Base-by-base conservation (phyloP, 805 yeast genomes). In the Candida peoriensis region DNA sequence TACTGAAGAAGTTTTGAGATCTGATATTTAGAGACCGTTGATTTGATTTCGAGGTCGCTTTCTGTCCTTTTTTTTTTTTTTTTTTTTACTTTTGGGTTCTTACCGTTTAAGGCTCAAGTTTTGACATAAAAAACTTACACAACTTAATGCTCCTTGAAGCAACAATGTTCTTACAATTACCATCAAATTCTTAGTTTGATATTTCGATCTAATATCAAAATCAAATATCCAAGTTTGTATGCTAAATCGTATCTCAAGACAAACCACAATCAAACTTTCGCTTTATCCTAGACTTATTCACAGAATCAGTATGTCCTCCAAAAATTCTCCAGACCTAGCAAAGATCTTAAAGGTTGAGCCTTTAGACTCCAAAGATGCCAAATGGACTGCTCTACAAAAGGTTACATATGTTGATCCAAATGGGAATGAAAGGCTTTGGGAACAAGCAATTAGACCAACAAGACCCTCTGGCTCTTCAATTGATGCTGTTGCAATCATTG, bases 401-500 rank as follows among this genome's bases (percentile, higher is more conserved):
- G 66, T 86, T 43, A 70, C 74, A 30, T 87, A 85, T 55, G 40
- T 48, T n/a, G 94, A 83, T 46, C 90, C 95, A 6, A 63, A 64
- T 18, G 95, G 95, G 1, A 64, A 58, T 12, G 57, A 54, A 12
- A 70, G 97, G 26, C 81, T 78, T 33, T 90, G 97, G 97, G 98
- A 90, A 59, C 80, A 78, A 74, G 94, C 95, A 4, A 74, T 73
- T 10, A 61, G 78, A 11, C 36, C 55, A 7, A 52, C 57, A 4
- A 48, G 50, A 44, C 55, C 55, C 6, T 28, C 41, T n/a, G 43
- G 43, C 2, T 52, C 58, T 4, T 75, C 72, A 4, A 68, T 81
- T 18, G 98, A 90, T 56, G 97, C 96, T 1, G 96, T 93, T n/a
- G 89, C 90, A 4, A 81, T 90, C 30, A 64, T 89, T 20, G 89